Conservation (phyloP, 2,329 filamentous ascomycete species). For the Pseudocercospora eumusae region DNA sequence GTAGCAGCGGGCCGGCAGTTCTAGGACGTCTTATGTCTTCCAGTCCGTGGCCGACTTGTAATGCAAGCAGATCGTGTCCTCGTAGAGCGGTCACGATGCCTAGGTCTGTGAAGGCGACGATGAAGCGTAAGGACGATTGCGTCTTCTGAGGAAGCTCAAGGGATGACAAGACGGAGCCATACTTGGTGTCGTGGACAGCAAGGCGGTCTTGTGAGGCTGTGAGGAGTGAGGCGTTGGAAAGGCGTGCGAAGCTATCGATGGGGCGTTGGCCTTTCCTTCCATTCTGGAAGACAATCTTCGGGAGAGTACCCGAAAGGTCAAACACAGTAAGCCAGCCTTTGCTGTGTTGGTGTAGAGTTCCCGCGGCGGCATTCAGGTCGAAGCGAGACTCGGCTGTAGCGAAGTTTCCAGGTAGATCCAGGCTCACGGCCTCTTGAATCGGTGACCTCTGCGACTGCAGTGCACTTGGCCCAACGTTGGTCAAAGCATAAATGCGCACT, state of each 20-base stretch:
- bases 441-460: constrained; percentile 21
- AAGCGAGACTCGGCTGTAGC: constrained; percentile 23
- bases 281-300: constrained; percentile 57
- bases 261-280: constrained; percentile 46
- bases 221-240: constrained; percentile 68
- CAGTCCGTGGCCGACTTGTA: constrained; percentile 53
- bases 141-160: constrained; percentile 36
- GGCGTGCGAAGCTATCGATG: constrained; percentile 63
- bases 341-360: constrained; percentile 62
- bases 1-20: constrained; percentile 58
- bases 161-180: constrained; percentile 54
- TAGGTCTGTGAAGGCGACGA: constrained; percentile 63
- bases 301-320: constrained; percentile 64
- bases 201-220: constrained; percentile 60
- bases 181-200: constrained; percentile 69
- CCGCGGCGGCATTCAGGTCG: constrained; percentile 57
- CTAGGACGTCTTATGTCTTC: constrained; percentile 42
- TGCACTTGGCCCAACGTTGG: constrained; percentile 19
- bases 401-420: constrained; percentile 28
- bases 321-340: constrained; percentile 60
- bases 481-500: constrained; percentile 25
- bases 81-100: constrained; percentile 66
- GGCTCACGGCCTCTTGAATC: constrained; percentile 27
- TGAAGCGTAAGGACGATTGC: constrained; percentile 13
- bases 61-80: constrained; percentile 64